Evolutionary conservation across 208 protist species (phyloP).

Genomic region (Phytomonas sp.): DNA sequence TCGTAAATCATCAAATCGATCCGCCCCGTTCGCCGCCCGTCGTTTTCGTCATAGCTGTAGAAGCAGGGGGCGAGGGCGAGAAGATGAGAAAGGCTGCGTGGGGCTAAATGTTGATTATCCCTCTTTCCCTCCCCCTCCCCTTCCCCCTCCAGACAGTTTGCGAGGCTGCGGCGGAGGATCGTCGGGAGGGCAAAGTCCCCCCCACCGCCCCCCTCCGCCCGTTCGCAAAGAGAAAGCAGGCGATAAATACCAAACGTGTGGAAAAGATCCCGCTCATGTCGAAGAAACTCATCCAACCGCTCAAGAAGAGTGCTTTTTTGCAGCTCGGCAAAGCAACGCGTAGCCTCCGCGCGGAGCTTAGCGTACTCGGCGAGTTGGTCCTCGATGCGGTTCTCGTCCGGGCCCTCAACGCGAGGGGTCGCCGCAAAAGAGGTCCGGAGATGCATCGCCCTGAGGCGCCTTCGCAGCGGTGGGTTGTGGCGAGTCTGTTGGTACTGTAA

Average conservation of each 20-base stretch:
- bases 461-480: too few species aligned
- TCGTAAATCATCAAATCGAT: slow-evolving; percentile 80
- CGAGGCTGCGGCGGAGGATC: slow-evolving; percentile 47
- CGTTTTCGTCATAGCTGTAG: slow-evolving; percentile 81
- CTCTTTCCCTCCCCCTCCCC: too few species aligned
- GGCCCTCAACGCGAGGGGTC: too few species aligned
- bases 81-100: slow-evolving; percentile 70
- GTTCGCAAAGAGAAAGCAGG: slow-evolving; percentile 60
- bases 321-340: slow-evolving; percentile 35
- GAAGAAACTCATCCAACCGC: slow-evolving; percentile 53
- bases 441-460: neutral
- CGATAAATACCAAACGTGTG: slow-evolving; percentile 64
- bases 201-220: slow-evolving; percentile 22
- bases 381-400: slow-evolving; percentile 9
- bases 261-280: slow-evolving; percentile 53
- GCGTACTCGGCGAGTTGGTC: slow-evolving; percentile 83
- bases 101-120: slow-evolving; percentile 66
- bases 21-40: slow-evolving; percentile 60
- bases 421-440: neutral
- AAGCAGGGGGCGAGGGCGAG: slow-evolving; percentile 57
- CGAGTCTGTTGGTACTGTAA: too few species aligned
- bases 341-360: slow-evolving; percentile 56
- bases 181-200: slow-evolving; percentile 51
- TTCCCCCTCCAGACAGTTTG: too few species aligned
- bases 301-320: slow-evolving; percentile 41